phyloP scores from a whole-genome alignment of 768 basidiomycete species.

The Boletus subparvulus region DNA sequence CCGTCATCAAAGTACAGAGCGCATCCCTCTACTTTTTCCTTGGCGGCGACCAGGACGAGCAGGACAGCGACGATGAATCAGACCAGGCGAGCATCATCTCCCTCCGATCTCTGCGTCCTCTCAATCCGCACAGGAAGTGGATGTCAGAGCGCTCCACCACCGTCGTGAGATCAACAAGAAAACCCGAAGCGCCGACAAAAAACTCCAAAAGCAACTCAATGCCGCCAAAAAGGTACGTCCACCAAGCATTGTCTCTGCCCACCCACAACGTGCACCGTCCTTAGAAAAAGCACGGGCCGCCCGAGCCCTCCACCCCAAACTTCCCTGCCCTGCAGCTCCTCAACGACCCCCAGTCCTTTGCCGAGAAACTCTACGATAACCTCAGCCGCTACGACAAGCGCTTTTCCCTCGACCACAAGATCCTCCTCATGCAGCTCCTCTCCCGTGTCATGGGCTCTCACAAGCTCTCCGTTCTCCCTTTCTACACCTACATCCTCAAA shows the following conservation, averaged over 20 bases:
- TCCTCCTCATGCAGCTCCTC: constrained; percentile 94
- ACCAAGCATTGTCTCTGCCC: not conserved
- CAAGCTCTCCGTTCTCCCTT: constrained; percentile 88
- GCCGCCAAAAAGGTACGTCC: constrained; percentile 65
- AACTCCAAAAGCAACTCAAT: constrained; percentile 71
- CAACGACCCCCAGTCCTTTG: constrained; percentile 93
- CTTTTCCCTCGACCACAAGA: constrained; percentile 96
- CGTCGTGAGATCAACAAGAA: constrained; percentile 93
- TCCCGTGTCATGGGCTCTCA: constrained; percentile 91
- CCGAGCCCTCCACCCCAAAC: constrained; percentile 48
- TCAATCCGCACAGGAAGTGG: constrained; percentile 45
- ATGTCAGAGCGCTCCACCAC: constrained; percentile 77
- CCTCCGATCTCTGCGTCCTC: not conserved
- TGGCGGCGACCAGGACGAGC: constrained; percentile 76
- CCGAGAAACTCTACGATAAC: constrained; percentile 87
- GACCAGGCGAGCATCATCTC: constrained; percentile 33
- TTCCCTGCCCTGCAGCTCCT: constrained; percentile 92
- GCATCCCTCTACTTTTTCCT: constrained; percentile 96
- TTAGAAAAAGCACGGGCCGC: constrained; percentile 37
- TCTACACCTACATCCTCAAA: constrained; percentile 95
- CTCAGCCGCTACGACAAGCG: constrained; percentile 87
- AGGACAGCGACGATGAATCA: constrained; percentile 73
- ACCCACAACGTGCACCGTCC: constrained; percentile 31
- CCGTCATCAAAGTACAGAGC: constrained; percentile 89
- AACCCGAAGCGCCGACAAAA: constrained; percentile 78